These are phyloP conservation scores for Torrubiella hemipterigena DNA, from an alignment of 2,329 filamentous ascomycete genomes.

Conservation along the genomic window DNA sequence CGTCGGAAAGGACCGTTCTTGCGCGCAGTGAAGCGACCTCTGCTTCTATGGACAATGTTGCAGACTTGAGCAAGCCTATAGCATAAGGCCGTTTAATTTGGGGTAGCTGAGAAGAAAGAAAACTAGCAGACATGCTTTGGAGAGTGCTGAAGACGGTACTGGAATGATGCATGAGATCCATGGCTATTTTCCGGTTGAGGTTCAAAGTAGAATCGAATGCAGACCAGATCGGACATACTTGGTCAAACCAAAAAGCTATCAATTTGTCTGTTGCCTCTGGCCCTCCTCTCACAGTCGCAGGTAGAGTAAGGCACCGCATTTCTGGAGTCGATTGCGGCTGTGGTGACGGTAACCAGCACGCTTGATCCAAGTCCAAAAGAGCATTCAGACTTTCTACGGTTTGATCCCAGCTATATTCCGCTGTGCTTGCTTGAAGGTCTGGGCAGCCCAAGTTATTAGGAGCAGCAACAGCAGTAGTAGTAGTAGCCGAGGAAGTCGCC, in stretches of 20 bases:
- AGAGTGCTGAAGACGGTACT: slow-evolving; percentile 23
- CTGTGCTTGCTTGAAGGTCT: no score
- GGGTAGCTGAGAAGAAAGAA: slow-evolving; percentile 20
- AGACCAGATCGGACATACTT: slow-evolving; percentile 28
- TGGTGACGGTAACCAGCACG: not conserved
- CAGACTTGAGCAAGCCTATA: slow-evolving; percentile 18
- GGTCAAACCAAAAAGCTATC: slow-evolving; percentile 25
- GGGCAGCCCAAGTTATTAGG: no score
- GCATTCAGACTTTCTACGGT: no score
- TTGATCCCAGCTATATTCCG: no score
- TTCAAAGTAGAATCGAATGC: slow-evolving; percentile 26
- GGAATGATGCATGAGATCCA: slow-evolving; percentile 22
- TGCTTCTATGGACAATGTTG: slow-evolving; percentile 19
- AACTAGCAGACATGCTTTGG: slow-evolving; percentile 28
- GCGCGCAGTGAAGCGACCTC: slow-evolving; percentile 18
- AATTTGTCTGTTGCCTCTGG: slow-evolving; percentile 19
- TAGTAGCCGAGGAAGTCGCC: no score
- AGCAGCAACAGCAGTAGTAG: no score
- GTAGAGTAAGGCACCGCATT: slow-evolving; percentile 8
- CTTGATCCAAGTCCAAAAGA: not conserved
- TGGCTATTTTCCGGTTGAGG: slow-evolving; percentile 24
- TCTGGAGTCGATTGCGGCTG: slow-evolving; percentile 4
- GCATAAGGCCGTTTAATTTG: slow-evolving; percentile 23
- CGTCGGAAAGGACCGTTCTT: slow-evolving; percentile 7
- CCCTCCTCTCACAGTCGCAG: slow-evolving; percentile 8